Conservation (phyloP, 2,329 filamentous ascomycete genomes). For the Exophiala sp. region DNA sequence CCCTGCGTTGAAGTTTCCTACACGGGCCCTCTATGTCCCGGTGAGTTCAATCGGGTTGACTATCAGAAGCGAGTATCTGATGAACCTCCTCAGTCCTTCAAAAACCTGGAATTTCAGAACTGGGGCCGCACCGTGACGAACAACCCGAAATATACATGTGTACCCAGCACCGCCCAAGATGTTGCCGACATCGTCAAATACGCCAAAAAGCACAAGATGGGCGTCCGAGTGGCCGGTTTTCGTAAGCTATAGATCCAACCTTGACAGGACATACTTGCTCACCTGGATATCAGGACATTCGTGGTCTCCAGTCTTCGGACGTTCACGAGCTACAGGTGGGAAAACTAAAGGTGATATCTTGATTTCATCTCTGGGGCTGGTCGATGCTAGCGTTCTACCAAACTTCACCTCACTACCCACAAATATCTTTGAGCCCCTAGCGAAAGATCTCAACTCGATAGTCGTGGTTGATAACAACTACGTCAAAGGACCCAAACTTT, state of each 20-base stretch:
- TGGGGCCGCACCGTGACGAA: slow-evolving; percentile 18
- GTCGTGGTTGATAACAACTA: slow-evolving; percentile 18
- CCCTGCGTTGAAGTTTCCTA: slow-evolving; percentile 16
- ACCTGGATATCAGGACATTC: slow-evolving; percentile 17
- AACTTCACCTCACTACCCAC: slow-evolving; percentile 24
- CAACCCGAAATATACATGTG: slow-evolving; percentile 19
- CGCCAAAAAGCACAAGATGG: slow-evolving; percentile 23
- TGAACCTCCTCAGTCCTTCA: slow-evolving; percentile 16
- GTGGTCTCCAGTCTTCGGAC: slow-evolving; percentile 24
- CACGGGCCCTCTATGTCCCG: slow-evolving; percentile 19
- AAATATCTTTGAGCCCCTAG: slow-evolving; percentile 18
- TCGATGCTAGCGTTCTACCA: slow-evolving; percentile 22
- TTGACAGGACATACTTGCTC: slow-evolving; percentile 1
- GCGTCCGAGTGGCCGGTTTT: slow-evolving; percentile 21
- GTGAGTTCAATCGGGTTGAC: background rate
- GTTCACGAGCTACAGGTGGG: slow-evolving; percentile 1
- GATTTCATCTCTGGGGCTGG: slow-evolving; percentile 39
- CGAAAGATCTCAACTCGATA: slow-evolving; percentile 24
- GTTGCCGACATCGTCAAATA: slow-evolving; percentile 22
- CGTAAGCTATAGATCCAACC: slow-evolving; percentile 13
- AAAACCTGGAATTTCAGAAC: slow-evolving; percentile 21
- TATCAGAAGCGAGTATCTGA: background rate
- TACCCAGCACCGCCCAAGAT: slow-evolving; percentile 21
- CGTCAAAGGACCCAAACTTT: slow-evolving; percentile 16
- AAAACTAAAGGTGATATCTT: slow-evolving; percentile 33